phyloP scores from a whole-genome alignment of 768 basidiomycete genomes.

The Serpula lacrymans region DNA sequence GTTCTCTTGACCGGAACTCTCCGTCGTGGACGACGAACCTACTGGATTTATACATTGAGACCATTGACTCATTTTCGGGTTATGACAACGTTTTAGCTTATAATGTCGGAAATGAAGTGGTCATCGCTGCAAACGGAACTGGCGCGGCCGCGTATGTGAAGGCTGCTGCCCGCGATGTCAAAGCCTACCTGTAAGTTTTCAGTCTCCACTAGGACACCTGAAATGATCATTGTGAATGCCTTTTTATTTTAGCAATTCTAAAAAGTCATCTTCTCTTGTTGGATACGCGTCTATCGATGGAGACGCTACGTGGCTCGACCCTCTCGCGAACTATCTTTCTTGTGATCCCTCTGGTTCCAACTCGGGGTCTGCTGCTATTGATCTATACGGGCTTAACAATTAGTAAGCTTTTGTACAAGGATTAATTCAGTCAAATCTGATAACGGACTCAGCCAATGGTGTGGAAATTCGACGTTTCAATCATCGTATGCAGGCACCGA shows the following conservation, averaged over 20 bases:
- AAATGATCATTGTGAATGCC: no score
- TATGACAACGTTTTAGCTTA: constrained; percentile 89
- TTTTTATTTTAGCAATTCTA: constrained; percentile 47
- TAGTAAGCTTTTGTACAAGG: constrained; percentile 49
- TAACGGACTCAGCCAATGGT: constrained; percentile 79
- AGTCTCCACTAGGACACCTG: no score
- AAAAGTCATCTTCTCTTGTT: constrained; percentile 64
- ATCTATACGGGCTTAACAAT: constrained; percentile 85
- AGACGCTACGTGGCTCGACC: constrained; percentile 52
- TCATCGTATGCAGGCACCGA: constrained; percentile 55
- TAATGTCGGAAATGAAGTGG: constrained; percentile 88
- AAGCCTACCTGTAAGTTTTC: constrained; percentile 77
- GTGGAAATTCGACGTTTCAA: constrained; percentile 62
- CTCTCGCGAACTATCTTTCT: constrained; percentile 74
- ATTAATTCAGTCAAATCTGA: no score
- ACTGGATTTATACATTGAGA: constrained; percentile 72
- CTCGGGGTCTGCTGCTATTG: constrained; percentile 63
- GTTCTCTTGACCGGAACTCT: constrained; percentile 69
- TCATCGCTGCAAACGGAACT: constrained; percentile 52
- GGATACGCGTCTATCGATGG: constrained; percentile 89
- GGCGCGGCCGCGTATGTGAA: constrained; percentile 77
- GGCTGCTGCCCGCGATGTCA: constrained; percentile 86
- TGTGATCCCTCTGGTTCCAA: constrained; percentile 60
- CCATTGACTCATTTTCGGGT: constrained; percentile 75
- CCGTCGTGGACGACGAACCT: constrained; percentile 83